These are phyloP conservation scores for Ophiostoma himal-ulmi DNA, from an alignment of 2,329 filamentous ascomycete genomes.

Conservation along the genomic window DNA sequence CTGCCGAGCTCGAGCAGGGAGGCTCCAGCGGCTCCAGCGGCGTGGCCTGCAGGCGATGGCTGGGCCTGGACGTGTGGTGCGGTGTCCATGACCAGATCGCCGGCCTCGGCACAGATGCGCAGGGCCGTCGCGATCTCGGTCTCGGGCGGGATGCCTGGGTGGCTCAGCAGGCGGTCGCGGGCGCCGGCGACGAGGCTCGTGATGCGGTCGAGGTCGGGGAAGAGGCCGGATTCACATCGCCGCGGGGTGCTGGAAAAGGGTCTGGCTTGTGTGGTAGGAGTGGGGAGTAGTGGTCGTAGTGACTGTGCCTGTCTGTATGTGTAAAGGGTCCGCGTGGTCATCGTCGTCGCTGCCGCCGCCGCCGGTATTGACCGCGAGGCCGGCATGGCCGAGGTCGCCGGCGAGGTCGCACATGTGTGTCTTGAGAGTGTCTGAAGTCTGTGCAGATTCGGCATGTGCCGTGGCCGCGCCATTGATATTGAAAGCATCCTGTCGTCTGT, in stretches of 20 bases:
- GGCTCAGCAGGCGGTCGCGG: constrained; percentile 40
- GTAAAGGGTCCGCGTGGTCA: neutral
- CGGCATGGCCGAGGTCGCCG: neutral
- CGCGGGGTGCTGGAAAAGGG: constrained; percentile 14
- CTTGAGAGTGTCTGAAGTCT: neutral
- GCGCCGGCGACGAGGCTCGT: constrained; percentile 40
- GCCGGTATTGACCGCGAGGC: neutral
- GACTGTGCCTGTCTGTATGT: neutral
- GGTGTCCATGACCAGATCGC: constrained; percentile 32
- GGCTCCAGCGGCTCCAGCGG: neutral
- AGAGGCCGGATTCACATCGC: constrained; percentile 22
- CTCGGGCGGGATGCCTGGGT: constrained; percentile 42
- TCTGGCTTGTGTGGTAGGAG: neutral
- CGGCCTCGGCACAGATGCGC: constrained; percentile 41
- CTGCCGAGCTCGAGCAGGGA: constrained; percentile 42
- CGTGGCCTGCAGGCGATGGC: neutral
- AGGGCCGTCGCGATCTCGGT: constrained; percentile 41
- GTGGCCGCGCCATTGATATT: constrained; percentile 5
- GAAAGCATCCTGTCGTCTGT: constrained; percentile 29
- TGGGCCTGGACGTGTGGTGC: constrained; percentile 36
- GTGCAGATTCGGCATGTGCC: neutral
- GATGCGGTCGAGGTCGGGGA: constrained; percentile 38
- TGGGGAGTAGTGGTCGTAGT: neutral
- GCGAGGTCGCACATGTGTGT: neutral
- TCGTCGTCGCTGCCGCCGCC: neutral